phyloP scores from a whole-genome alignment of 176 grass and related monocot species.

The Oryza officinalis region DNA sequence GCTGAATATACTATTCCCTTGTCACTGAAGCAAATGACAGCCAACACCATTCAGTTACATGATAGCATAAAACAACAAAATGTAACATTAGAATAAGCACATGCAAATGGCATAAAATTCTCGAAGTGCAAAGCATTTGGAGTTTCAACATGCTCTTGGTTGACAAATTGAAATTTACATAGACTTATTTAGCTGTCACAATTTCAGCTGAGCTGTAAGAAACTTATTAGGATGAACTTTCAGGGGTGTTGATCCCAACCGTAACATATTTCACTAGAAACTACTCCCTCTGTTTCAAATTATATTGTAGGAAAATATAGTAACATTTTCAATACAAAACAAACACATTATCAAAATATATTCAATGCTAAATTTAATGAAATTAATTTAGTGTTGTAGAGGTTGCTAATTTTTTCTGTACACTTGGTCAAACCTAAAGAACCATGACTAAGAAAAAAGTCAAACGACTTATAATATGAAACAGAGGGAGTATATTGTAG shows the following conservation, averaged over 20 bases:
- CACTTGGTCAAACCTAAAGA: too few species aligned
- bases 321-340: too few species aligned
- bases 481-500: too few species aligned
- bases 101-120: background rate
- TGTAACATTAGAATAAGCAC: background rate
- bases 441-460: too few species aligned
- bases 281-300: too few species aligned
- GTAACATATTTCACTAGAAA: background rate
- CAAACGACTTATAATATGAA: too few species aligned
- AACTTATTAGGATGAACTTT: slow-evolving; percentile 24
- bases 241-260: background rate
- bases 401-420: too few species aligned
- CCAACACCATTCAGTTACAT: slow-evolving; percentile 32
- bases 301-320: too few species aligned
- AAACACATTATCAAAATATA: too few species aligned
- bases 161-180: background rate
- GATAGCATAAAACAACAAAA: background rate
- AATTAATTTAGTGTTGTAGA: too few species aligned
- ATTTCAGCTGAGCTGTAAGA: slow-evolving; percentile 14
- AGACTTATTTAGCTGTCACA: slow-evolving; percentile 1
- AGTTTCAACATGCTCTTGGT: slow-evolving; percentile 14
- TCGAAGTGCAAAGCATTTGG: background rate
- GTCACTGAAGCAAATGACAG: slow-evolving; percentile 56
- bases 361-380: too few species aligned
- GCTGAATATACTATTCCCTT: slow-evolving; percentile 94